Evolutionary conservation across 2,329 filamentous ascomycete genomes (phyloP), one percentile per base, ranked within the genome.

Genomic region (Graphium sp.): DNA sequence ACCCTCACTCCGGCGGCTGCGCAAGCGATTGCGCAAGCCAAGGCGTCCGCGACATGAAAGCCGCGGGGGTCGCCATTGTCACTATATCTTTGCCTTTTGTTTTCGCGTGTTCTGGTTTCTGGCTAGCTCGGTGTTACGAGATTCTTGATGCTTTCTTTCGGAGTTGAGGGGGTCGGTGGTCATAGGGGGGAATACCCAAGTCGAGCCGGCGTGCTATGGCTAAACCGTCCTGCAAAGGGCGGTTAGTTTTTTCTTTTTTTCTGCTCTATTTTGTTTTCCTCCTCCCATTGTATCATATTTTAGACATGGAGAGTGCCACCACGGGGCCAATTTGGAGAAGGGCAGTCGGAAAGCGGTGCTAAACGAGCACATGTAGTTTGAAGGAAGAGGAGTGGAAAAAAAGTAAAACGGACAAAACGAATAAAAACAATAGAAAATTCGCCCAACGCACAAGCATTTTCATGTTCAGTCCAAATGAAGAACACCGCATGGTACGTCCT

Each of bases 51-150:
- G n/a, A n/a, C n/a, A n/a, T 24, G 26, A 9, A 22, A 32, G 22
- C 26, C 28, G 13, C 29, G 31, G 28, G 28, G 24, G n/a, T 30
- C 20, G 26, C 18, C 24, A 9, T 10, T 21, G 18, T 28, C 19
- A 19, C 21, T 14, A 29, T 18, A 7, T 13, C 23, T 25, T 15
- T 25, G 9, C 23, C 3, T 10, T 9, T 5, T 13, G 9, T 15
- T 11, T 3, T 14, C 12, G 15, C 23, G 15, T 6, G 14, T n/a
- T 22, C 12, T 30, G 19, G 3, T 26, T 20, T 6, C 25, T 23
- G 21, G 7, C 5, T 15, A 34, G 37, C 35, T 34, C 23, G 24
- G 25, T 30, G 33, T 34, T n/a, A n/a, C n/a, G n/a, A n/a, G n/a
- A n/a, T n/a, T n/a, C n/a, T n/a, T n/a, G n/a, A n/a, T n/a, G n/a